These are phyloP conservation scores for Alternaria novae-zelandiae DNA, from an alignment of 2,329 filamentous ascomycete species.

Conservation along the genomic window DNA sequence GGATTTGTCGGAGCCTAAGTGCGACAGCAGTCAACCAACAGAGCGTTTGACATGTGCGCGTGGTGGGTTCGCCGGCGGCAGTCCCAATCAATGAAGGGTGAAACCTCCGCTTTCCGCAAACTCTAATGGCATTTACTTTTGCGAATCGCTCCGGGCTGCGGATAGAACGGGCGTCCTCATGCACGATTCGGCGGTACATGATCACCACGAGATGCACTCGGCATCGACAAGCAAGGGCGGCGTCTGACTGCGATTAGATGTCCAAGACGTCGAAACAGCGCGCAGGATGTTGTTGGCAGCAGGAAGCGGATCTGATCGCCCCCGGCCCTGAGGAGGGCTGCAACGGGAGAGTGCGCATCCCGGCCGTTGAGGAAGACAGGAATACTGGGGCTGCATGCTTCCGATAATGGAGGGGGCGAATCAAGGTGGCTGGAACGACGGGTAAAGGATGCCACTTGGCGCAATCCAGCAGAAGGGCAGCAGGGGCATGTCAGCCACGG, in stretches of 20 bases:
- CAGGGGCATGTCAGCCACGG: constrained; percentile 14
- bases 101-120: constrained; percentile 10
- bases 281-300: constrained; percentile 1
- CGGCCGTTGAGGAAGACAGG: constrained; percentile 5
- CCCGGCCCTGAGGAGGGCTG: not conserved
- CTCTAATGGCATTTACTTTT: constrained; percentile 6
- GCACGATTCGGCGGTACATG: constrained; percentile 1
- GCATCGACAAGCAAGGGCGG: not conserved
- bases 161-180: constrained; percentile 4
- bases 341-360: constrained; percentile 18
- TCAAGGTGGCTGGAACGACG: constrained; percentile 12
- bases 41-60: constrained; percentile 15
- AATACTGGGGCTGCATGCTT: constrained; percentile 9
- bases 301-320: constrained; percentile 15
- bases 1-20: constrained; percentile 1
- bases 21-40: not conserved
- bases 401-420: constrained; percentile 6
- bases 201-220: not conserved
- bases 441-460: constrained; percentile 12
- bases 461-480: constrained; percentile 10
- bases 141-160: constrained; percentile 7
- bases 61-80: constrained; percentile 1
- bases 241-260: not conserved
- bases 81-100: constrained; percentile 9
- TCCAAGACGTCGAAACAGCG: not conserved